A percentile compares a stretch with the other conserved stretches of the same genome.
Conservation (phyloP, 2,329 filamentous ascomycete species). For the Colletotrichum sp. region DNA sequence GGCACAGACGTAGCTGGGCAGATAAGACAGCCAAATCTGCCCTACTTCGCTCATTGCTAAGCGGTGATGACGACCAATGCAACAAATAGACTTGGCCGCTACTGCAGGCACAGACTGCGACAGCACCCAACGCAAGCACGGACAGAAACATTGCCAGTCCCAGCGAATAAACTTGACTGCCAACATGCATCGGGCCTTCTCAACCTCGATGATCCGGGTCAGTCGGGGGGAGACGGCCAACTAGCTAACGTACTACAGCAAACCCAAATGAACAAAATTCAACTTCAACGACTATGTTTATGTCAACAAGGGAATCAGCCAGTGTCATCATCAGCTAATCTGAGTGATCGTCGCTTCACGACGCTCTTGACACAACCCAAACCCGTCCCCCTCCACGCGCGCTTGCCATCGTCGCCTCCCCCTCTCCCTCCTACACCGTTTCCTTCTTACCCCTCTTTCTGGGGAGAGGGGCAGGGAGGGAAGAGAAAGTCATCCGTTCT, state of each 20-base stretch:
- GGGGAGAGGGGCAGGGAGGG: neutral
- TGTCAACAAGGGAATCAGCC: neutral
- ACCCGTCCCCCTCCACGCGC: neutral
- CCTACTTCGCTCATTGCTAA: neutral
- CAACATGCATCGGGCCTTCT: neutral
- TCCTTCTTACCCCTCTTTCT: neutral
- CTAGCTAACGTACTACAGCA: neutral
- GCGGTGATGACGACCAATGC: neutral
- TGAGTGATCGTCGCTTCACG: neutral
- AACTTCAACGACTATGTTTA: neutral
- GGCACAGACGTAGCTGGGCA: neutral
- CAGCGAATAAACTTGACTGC: neutral
- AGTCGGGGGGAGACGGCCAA: neutral
- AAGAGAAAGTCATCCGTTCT: neutral
- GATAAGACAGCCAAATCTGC: neutral
- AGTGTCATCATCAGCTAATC: neutral
- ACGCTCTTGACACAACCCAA: neutral
- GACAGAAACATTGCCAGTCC: neutral
- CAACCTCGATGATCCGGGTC: neutral
- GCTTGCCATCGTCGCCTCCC: neutral
- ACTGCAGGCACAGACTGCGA: neutral
- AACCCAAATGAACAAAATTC: neutral
- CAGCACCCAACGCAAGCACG: neutral
- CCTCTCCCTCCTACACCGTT: neutral
- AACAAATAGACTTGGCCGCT: neutral